Percentiles rank a stretch among this genome's conserved stretches.
These are phyloP conservation scores for Boechera divaricarpa DNA, from an alignment of 345 rosid species.

Conservation along the genomic window DNA sequence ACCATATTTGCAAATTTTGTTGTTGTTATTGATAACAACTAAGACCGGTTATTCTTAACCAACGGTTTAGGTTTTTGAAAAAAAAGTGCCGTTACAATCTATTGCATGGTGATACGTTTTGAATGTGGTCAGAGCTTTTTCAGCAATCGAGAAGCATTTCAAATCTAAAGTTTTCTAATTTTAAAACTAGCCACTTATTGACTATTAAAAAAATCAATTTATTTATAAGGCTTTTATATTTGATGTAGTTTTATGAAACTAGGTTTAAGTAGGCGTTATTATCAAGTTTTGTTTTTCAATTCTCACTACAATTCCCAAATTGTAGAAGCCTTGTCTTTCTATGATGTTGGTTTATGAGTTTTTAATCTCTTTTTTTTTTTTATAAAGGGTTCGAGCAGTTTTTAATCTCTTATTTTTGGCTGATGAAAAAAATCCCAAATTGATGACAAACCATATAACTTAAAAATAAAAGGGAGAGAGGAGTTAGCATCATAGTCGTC, in stretches of 20 bases:
- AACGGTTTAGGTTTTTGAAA: conserved; percentile 15
- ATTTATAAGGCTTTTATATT: background rate
- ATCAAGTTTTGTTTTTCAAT: background rate
- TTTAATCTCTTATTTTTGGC: too few species aligned
- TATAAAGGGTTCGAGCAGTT: too few species aligned
- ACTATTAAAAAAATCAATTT: background rate
- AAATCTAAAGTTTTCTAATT: background rate
- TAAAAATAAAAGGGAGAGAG: too few species aligned
- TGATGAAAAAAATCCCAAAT: too few species aligned
- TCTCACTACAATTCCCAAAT: background rate
- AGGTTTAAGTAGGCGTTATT: background rate
- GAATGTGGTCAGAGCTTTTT: conserved; percentile 39
- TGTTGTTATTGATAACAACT: background rate
- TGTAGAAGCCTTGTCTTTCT: background rate
- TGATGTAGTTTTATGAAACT: background rate
- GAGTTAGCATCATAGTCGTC: too few species aligned
- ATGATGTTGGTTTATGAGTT: too few species aligned
- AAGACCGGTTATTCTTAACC: conserved; percentile 20
- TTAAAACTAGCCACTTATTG: background rate
- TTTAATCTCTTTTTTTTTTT: too few species aligned
- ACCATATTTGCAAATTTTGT: background rate
- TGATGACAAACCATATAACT: too few species aligned
- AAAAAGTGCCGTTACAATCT: conserved; percentile 38
- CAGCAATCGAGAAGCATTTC: conserved; percentile 33
- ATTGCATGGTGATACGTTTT: conserved; percentile 6